Evolutionary conservation across 768 basidiomycete species (phyloP).

Genomic region (Cystobasidium tubakii): DNA sequence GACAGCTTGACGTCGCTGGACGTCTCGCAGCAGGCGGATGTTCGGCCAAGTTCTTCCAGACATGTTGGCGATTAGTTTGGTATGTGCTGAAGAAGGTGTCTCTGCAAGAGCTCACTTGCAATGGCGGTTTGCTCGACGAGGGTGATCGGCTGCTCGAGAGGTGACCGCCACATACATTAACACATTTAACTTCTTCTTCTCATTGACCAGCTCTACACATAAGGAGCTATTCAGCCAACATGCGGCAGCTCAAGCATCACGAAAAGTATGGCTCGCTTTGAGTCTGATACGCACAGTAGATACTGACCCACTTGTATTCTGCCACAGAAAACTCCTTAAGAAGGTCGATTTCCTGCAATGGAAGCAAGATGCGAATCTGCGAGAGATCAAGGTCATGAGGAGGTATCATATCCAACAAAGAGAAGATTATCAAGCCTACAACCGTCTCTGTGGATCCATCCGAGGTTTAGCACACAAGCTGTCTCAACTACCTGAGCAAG

Average conservation of each 20-base stretch:
- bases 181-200: no score
- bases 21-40: constrained; percentile 29
- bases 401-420: constrained; percentile 86
- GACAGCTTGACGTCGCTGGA: constrained; percentile 35
- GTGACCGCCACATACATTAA: no score
- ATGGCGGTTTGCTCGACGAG: neutral
- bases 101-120: neutral
- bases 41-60: constrained; percentile 17
- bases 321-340: constrained; percentile 30
- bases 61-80: constrained; percentile 15
- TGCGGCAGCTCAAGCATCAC: constrained; percentile 91
- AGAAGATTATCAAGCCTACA: constrained; percentile 61
- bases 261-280: constrained; percentile 61
- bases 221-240: constrained; percentile 46
- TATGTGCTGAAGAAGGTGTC: neutral
- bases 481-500: constrained; percentile 73
- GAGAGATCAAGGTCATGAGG: constrained; percentile 90
- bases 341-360: constrained; percentile 98
- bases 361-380: constrained; percentile 86
- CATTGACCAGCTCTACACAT: neutral
- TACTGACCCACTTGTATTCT: constrained; percentile 40
- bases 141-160: no score
- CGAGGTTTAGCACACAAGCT: constrained; percentile 79
- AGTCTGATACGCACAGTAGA: neutral
- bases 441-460: constrained; percentile 84